Evolutionary conservation across 2,329 filamentous ascomycete genomes (phyloP), one percentile per base, ranked within the genome.

Genomic region (Neospermospora avenae): DNA sequence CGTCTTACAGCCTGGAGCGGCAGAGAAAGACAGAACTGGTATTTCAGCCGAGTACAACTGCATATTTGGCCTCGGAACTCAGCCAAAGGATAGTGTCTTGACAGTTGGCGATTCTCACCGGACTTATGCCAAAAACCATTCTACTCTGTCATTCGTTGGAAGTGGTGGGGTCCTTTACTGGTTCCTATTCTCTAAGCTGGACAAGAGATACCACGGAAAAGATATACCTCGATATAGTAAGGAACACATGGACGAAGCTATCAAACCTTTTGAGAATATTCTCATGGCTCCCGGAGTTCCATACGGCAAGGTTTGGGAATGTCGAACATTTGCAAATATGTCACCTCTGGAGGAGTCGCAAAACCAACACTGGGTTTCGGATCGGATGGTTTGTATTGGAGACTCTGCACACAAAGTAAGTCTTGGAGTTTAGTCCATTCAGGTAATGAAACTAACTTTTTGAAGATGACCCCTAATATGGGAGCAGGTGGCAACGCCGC

Each of bases 401-500:
- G 66, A 68, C 55, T 59, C 65, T 2, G 59, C 65, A 20, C 65
- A 68, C 46, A 67, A 67, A 53, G 56, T 74, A 65, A 62, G 55
- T 54, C 24, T n/a, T 24, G n/a, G 25, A 35, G 18, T 22, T 46
- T 28, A 22, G 18, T n/a, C 18, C 18, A 16, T 22, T 16, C 44
- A 31, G 4, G 16, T 20, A 25, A 20, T 22, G n/a, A 2, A 4
- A 20, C 48, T 51, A 11, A 51, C n/a, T 2, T 5, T 11, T 51
- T 22, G 16, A 22, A 58, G 52, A 60, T 63, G 61, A 64, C 63
- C 13, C 56, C 60, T 10, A 65, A 64, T 49, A 39, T 70, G 16
- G 75, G 75, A 3, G 72, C 73, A 58, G 75, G 76, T 0, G 74
- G 71, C 16, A 77, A 76, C 60, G 67, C 63, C 8, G 74, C 73